Evolutionary conservation across 2,329 filamentous ascomycete species (phyloP).

Genomic region (Cladorrhinum sp.): DNA sequence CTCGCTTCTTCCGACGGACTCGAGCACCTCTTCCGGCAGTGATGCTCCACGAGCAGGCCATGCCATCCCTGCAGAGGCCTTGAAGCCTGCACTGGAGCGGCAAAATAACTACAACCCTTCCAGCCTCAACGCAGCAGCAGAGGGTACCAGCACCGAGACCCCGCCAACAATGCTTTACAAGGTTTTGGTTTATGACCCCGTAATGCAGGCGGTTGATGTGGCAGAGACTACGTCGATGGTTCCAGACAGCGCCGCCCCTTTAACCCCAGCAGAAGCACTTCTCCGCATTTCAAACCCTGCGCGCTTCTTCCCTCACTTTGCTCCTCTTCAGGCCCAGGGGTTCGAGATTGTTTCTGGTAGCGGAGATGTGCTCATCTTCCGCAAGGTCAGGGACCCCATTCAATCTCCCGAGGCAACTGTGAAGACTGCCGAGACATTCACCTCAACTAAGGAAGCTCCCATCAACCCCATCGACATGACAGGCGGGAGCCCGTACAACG

Average conservation of each 20-base stretch:
- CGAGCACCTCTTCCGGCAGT: neutral
- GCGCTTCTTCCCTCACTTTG: slow-evolving; percentile 64
- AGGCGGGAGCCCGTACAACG: slow-evolving; percentile 37
- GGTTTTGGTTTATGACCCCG: slow-evolving; percentile 63
- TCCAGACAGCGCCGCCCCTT: slow-evolving; percentile 44
- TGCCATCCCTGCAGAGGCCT: neutral
- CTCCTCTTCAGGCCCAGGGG: slow-evolving; percentile 55
- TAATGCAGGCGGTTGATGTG: slow-evolving; percentile 53
- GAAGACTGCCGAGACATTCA: neutral
- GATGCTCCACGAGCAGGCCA: neutral
- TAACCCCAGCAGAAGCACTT: slow-evolving; percentile 59
- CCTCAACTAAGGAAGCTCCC: neutral
- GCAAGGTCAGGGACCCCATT: slow-evolving; percentile 48
- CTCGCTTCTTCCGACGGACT: slow-evolving; percentile 15
- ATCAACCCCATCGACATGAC: slow-evolving; percentile 61
- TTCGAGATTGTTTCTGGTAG: slow-evolving; percentile 65
- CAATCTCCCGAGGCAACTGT: slow-evolving; percentile 8
- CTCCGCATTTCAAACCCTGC: slow-evolving; percentile 59
- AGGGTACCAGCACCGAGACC: slow-evolving; percentile 6
- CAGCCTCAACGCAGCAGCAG: neutral
- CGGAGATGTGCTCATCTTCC: slow-evolving; percentile 63
- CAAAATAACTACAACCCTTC: slow-evolving; percentile 3
- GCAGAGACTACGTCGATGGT: slow-evolving; percentile 60
- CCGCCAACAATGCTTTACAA: slow-evolving; percentile 49
- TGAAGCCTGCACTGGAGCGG: slow-evolving; percentile 29